These are phyloP conservation scores for Backusella westeae DNA, from an alignment of 192 early-diverging fungal species.

Conservation along the genomic window DNA sequence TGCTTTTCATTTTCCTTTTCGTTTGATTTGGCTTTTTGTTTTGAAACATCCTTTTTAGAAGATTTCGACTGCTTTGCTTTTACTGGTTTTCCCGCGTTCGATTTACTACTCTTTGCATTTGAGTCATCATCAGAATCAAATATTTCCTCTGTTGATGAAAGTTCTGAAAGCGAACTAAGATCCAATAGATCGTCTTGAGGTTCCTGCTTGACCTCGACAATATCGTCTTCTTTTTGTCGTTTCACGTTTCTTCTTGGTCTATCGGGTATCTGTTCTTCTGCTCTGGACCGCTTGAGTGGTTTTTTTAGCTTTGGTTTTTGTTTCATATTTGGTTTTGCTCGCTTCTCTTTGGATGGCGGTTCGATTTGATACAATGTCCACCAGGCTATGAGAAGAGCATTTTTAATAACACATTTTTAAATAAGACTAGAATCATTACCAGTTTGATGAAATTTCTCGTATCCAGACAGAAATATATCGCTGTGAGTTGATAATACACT, in stretches of 20 bases:
- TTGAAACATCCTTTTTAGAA: neutral
- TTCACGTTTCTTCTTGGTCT: neutral
- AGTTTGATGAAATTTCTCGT: constrained; percentile 64
- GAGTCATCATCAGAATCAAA: neutral
- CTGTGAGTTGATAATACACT: constrained; percentile 80
- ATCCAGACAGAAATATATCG: constrained; percentile 70
- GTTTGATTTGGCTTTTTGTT: neutral
- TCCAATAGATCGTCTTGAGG: constrained; percentile 9
- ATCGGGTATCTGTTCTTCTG: neutral
- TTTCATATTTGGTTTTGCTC: neutral
- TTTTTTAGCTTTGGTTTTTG: constrained; percentile 20
- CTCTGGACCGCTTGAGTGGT: constrained; percentile 17
- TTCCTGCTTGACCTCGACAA: neutral
- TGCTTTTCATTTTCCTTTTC: neutral
- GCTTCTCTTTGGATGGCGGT: constrained; percentile 37
- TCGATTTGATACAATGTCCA: constrained; percentile 50
- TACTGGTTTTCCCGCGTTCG: neutral
- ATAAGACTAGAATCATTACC: constrained; percentile 42
- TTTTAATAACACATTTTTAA: neutral
- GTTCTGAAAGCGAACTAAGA: constrained; percentile 23
- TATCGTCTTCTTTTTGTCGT: neutral
- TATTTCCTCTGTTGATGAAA: constrained; percentile 17
- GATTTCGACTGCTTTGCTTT: neutral
- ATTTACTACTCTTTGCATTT: neutral
- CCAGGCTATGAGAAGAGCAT: constrained; percentile 35